A percentile compares a stretch with the other conserved stretches of the same genome.
These are phyloP conservation scores for Neoboletus magnificus DNA, from an alignment of 768 basidiomycete genomes.

Conservation along the genomic window DNA sequence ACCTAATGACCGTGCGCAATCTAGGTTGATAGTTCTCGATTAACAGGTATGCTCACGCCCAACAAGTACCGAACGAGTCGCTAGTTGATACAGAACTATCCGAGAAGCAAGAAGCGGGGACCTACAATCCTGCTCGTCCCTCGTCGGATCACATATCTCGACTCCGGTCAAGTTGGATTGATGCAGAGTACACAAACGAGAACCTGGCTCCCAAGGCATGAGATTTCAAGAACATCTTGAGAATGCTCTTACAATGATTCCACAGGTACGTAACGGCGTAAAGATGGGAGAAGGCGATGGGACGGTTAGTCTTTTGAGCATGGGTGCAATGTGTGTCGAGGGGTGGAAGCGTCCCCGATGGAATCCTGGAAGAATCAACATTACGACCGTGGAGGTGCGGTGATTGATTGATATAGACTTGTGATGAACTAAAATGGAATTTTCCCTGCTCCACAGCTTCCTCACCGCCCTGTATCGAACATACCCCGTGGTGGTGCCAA, in stretches of 20 bases:
- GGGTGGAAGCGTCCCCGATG: slow-evolving; percentile 88
- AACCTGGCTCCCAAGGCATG: slow-evolving; percentile 51
- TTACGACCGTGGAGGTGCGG: slow-evolving; percentile 82
- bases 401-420: not conserved
- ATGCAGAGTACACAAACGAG: slow-evolving; percentile 75
- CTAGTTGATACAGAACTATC: slow-evolving; percentile 46
- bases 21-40: not conserved
- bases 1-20: not conserved
- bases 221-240: not conserved
- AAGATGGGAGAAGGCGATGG: slow-evolving; percentile 96
- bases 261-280: slow-evolving; percentile 74
- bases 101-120: slow-evolving; percentile 38
- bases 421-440: slow-evolving; percentile 1
- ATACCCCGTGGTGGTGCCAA: slow-evolving; percentile 89
- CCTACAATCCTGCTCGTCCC: slow-evolving; percentile 42
- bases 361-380: slow-evolving; percentile 88
- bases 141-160: slow-evolving; percentile 51
- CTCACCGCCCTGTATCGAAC: slow-evolving; percentile 68
- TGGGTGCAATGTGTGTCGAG: slow-evolving; percentile 95
- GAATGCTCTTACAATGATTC: not conserved
- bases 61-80: slow-evolving; percentile 63
- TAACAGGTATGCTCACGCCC: slow-evolving; percentile 67
- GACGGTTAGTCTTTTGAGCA: slow-evolving; percentile 78
- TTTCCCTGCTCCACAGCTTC: slow-evolving; percentile 49
- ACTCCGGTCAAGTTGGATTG: slow-evolving; percentile 73